Base-by-base conservation (phyloP, 164 flowering plant species). In the Sextonia rubra region DNA sequence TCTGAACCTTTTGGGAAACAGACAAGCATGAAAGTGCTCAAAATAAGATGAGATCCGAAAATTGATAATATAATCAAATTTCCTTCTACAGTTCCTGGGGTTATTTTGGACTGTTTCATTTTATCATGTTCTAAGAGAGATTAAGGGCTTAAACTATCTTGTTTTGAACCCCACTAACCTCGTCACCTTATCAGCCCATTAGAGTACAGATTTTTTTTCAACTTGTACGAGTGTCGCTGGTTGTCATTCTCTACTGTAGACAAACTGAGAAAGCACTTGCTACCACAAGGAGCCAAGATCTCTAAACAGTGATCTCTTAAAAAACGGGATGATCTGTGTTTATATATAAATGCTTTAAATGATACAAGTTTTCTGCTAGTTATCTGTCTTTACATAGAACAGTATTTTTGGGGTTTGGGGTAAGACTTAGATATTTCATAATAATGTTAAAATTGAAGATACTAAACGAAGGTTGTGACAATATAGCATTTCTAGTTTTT, bases 201-300 rank as follows among this genome's bases (percentile, higher is more conserved):
- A 52, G n/a, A 15, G 17, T 52, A 15, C 20, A 20, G 84, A 62
- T 78, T 89, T 64, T 85, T 90, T 52, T 52, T 52, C n/a, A 17
- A 52, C n/a, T 52, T 52, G 58, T 15, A 15, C 7, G 14, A 52
- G 58, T 52, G 58, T 15, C 58, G 6, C 58, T 20, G 58, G 58
- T 52, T 52, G 58, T 52, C 58, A 52, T 17, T 52, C 58, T 5
- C 58, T 15, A 15, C 12, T 52, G 58, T 12, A 52, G 20, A 52
- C 20, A 52, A 52, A 17, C 4, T 52, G n/a, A 52, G 58, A 17
- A 52, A 15, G 17, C 17, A 4, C n/a, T 11, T 17, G 58, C 58
- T 18, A 15, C 17, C n/a, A 52, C 58, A 52, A 52, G 20, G 20
- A 52, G n/a, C 58, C 58, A 52, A 15, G 58, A 17, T 52, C n/a